Conservation (phyloP, 306 rosid genomes). For the Prunus salicina region DNA sequence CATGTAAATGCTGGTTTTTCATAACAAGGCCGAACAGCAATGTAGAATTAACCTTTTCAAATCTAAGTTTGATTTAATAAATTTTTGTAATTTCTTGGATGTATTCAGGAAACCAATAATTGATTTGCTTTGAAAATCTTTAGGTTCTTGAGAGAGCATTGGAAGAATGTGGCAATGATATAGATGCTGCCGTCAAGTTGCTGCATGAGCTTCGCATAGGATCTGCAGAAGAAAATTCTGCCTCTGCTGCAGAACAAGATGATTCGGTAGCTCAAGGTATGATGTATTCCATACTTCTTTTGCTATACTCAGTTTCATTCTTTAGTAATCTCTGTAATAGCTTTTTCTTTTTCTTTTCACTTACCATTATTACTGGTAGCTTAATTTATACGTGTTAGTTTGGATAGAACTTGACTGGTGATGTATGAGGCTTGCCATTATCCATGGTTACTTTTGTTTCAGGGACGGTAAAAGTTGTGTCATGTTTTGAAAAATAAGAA, state of each 20-base stretch:
- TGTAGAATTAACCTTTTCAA: not conserved
- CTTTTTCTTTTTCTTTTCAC: not conserved
- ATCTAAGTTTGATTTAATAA: not conserved
- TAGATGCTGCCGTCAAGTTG: slow-evolving; percentile 81
- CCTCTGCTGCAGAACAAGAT: slow-evolving; percentile 30
- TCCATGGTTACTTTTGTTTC: not conserved
- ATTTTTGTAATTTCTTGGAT: not conserved
- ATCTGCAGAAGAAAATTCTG: slow-evolving; percentile 34
- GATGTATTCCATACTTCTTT: not conserved
- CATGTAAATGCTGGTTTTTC: not conserved
- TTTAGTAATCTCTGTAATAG: not conserved
- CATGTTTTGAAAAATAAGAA: not conserved
- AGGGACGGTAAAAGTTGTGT: not conserved
- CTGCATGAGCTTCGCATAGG: slow-evolving; percentile 67
- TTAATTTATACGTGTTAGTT: not conserved
- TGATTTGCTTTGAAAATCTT: slow-evolving; percentile 13
- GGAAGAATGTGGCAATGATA: slow-evolving; percentile 74
- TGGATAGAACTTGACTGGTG: not conserved
- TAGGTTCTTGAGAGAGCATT: slow-evolving; percentile 80
- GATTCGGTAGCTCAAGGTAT: slow-evolving; percentile 48
- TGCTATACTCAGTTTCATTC: not conserved
- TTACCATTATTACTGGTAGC: not conserved
- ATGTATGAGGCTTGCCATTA: not conserved
- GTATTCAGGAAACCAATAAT: not conserved
- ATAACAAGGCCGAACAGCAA: not conserved